Conservation (phyloP, 345 rosid species). For the Turritis glabra region DNA sequence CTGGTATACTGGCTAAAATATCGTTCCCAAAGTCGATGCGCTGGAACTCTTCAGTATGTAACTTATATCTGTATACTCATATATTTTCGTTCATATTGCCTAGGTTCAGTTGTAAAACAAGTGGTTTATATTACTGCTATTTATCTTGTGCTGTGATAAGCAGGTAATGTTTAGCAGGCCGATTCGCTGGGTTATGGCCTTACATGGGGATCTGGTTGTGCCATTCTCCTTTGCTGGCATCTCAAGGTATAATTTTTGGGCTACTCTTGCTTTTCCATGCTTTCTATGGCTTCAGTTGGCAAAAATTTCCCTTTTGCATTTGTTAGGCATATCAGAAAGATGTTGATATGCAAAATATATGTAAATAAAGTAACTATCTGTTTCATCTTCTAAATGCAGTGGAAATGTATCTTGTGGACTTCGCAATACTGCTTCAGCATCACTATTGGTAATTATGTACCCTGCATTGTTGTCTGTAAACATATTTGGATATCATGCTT, state of each 20-base stretch:
- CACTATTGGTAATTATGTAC: constrained; percentile 53
- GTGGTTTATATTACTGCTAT: neutral
- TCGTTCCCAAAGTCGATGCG: constrained; percentile 95
- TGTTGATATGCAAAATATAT: neutral
- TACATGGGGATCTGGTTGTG: constrained; percentile 79
- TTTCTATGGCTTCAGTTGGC: constrained; percentile 14
- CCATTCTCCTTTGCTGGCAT: constrained; percentile 88
- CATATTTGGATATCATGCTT: constrained; percentile 16
- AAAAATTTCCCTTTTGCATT: neutral
- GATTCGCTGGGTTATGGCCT: constrained; percentile 91
- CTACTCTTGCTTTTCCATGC: constrained; percentile 8
- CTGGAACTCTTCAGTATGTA: constrained; percentile 83
- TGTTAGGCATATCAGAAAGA: neutral
- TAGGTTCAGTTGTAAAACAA: neutral
- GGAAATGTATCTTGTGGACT: constrained; percentile 83
- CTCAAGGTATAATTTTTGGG: constrained; percentile 63
- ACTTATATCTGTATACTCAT: constrained; percentile 12
- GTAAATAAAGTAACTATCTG: neutral
- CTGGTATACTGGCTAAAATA: constrained; percentile 66
- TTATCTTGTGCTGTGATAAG: constrained; percentile 34
- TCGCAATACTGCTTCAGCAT: constrained; percentile 76
- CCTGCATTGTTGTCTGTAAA: constrained; percentile 18
- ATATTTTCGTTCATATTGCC: neutral
- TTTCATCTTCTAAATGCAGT: constrained; percentile 50
- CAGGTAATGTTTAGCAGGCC: constrained; percentile 94